Conservation (phyloP, 2,329 filamentous ascomycete species). For the Penicillium corylophilum region DNA sequence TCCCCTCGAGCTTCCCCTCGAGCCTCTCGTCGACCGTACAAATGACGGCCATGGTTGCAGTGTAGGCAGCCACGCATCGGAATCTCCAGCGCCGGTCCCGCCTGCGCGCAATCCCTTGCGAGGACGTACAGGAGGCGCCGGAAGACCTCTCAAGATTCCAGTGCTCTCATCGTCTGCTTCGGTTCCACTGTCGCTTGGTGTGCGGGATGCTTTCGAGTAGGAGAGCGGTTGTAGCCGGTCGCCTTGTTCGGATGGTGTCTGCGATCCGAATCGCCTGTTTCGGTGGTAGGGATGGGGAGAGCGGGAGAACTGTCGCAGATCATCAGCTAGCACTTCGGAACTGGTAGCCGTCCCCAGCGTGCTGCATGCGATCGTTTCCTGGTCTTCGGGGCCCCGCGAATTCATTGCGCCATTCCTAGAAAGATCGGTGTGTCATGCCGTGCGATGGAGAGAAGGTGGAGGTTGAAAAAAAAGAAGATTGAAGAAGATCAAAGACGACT, state of each 20-base stretch:
- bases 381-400: slow-evolving; percentile 32
- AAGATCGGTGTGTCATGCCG: slow-evolving; percentile 31
- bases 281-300: slow-evolving; percentile 69
- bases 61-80: slow-evolving; percentile 31
- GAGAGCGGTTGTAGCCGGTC: slow-evolving; percentile 30
- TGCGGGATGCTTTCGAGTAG: slow-evolving; percentile 53
- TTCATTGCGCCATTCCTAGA: slow-evolving; percentile 38
- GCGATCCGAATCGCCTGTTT: slow-evolving; percentile 58
- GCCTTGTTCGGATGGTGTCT: slow-evolving; percentile 39
- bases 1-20: slow-evolving; percentile 33
- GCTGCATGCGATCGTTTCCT: slow-evolving; percentile 21
- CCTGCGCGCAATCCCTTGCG: slow-evolving; percentile 72
- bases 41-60: slow-evolving; percentile 35
- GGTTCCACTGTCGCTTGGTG: slow-evolving; percentile 83
- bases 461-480: not conserved
- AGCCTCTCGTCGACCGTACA: slow-evolving; percentile 28
- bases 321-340: slow-evolving; percentile 20
- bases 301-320: slow-evolving; percentile 55
- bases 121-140: slow-evolving; percentile 69
- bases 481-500: not conserved
- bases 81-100: slow-evolving; percentile 22
- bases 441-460: too few species aligned
- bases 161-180: slow-evolving; percentile 91
- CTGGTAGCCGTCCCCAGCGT: slow-evolving; percentile 13
- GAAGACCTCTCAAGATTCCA: slow-evolving; percentile 73